Base-by-base conservation (phyloP, 2,329 filamentous ascomycete species). In the Leptosphaerulina australis region DNA sequence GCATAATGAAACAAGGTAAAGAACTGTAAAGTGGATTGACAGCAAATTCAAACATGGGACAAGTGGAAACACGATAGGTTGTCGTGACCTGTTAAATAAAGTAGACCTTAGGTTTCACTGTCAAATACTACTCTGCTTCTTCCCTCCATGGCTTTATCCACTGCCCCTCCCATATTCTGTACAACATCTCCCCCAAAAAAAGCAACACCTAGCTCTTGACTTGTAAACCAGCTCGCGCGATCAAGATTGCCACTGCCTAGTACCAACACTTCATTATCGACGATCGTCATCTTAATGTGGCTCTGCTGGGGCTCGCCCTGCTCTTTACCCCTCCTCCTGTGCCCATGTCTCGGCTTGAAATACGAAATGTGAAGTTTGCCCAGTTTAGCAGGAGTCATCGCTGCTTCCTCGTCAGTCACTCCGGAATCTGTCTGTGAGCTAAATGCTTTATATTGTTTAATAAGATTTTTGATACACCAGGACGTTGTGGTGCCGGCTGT, bases 201-300 rank as follows among this genome's bases (percentile, higher is more conserved):
- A 1, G 79, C 79, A 22, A 94, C 76, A 1, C 90, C 90, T 17
- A 94, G 75, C 73, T 95, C 90, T 72, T 94, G 90, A 69, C 88
- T 92, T 4, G 90, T 94, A 72, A 84, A 92, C 88, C 88, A 94
- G 67, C 88, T 92, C 6, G 90, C 89, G 1, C 90, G 82, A 72
- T 95, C 90, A 79, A 92, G 84, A 67, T 95, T 95, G 1, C 89
- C 90, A 14, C 88, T 92, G 0, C 90, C 90, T 2, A 94, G 74
- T 0, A 94, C 78, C 1, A 86, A 77, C 15, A 85, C 83, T 53
- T 84, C 77, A 1, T 78, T 78, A 67, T 95, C 90, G 2, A 93
- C 81, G 44, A 91, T 79, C 0, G 84, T 87, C 66, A 91, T 79
- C 71, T 95, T 95, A 49, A 93, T 76, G 72, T 95, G 90, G 4